Base-by-base conservation (phyloP, 73 alveolate genomes). In the Tetrahymena thermophila region DNA sequence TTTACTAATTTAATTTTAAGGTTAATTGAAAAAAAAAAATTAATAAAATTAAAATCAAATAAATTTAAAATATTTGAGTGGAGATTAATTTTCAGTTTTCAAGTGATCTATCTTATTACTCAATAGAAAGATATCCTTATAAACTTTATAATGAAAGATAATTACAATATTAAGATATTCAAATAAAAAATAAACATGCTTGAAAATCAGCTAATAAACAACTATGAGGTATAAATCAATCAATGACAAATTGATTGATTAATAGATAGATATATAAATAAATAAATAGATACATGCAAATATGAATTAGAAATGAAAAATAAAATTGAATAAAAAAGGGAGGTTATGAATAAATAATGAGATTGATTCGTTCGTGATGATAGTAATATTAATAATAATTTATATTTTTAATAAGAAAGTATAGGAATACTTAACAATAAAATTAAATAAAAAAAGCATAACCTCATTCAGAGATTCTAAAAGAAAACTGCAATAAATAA, bases 391-490 rank as follows among this genome's bases (percentile, higher is more conserved):
- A 71, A n/a, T 31, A 71, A 71, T 71, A 71, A 71, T 71, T 71
- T 71, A 71, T 71, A 71, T 71, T 71, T 10, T 71, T 71, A 71
- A 31, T 71, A 28, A 71, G 89, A 71, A 71, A 71, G 89, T 71
- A 15, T 71, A 28, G 89, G 89, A 71, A 71, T 71, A 71, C 89
- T 71, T 71, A 28, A 71, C 35, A n/a, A 71, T 28, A 28, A 71
- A 71, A 71, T 28, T 28, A n/a, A 71, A 71, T 28, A 28, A 71
- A 71, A 58, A 71, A 71, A 71, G 89, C 83, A 71, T 71, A 71
- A 71, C 89, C 89, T 71, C 89, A 71, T 71, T 71, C 42, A 71
- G 89, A 71, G 89, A 71, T n/a, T 71, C 89, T 71, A 71, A 71
- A 71, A 71, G 89, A 71, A 71, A 71, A 71, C 89, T 28, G 89